These are phyloP conservation scores for Rubia yunnanensis DNA, from an alignment of 257 asterid genomes.

Conservation along the genomic window DNA sequence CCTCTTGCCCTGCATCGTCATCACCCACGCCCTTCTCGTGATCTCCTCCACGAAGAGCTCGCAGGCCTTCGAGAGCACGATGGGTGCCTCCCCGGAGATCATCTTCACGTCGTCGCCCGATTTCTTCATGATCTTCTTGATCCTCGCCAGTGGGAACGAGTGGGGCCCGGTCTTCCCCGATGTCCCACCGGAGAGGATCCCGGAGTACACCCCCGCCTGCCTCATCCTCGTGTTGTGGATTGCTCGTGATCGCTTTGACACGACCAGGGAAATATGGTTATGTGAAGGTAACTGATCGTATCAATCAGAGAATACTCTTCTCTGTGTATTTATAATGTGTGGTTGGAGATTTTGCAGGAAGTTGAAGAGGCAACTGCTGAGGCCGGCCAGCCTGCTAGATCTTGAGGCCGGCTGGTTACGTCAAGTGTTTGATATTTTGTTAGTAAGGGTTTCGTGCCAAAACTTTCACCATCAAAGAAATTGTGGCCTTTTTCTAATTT, in stretches of 20 bases:
- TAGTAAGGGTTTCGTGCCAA: not conserved
- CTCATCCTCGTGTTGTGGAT: conserved; percentile 56
- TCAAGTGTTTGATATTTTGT: not conserved
- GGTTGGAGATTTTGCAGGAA: not conserved
- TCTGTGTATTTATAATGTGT: not conserved
- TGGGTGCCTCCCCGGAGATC: conserved; percentile 86
- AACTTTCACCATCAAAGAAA: not conserved
- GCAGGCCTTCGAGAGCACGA: conserved; percentile 66
- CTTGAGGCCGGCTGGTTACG: conserved; percentile 14
- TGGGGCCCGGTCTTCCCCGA: conserved; percentile 50
- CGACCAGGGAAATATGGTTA: too few relatives aligned
- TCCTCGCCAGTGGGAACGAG: conserved; percentile 57
- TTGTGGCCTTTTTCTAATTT: not conserved
- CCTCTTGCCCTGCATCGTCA: not conserved
- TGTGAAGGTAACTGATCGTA: too few relatives aligned
- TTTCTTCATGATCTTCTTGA: conserved; percentile 44
- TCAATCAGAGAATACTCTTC: too few relatives aligned
- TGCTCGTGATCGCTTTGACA: too few relatives aligned
- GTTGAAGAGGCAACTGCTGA: not conserved
- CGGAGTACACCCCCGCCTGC: conserved; percentile 69
- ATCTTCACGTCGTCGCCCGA: conserved; percentile 67
- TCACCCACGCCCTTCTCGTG: not conserved
- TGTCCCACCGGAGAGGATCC: conserved; percentile 41
- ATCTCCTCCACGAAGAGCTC: conserved; percentile 42
- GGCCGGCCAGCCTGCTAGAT: conserved; percentile 16